Conservation (phyloP, 2,329 filamentous ascomycete genomes). For the Ophiostoma fasciatum region DNA sequence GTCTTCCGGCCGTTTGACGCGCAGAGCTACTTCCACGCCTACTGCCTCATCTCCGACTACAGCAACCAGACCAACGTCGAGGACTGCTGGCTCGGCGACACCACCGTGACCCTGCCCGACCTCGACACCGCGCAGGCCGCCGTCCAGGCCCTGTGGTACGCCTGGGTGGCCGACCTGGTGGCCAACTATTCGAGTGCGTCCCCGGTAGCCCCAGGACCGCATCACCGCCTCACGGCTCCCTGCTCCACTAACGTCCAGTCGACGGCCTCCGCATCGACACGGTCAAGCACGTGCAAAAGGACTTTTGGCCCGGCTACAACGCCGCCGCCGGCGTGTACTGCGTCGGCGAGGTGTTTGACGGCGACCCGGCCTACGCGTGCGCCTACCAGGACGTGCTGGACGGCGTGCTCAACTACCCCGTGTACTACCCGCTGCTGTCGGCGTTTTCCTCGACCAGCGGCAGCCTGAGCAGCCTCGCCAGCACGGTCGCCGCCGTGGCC, state of each 20-base stretch:
- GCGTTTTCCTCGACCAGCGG: slow-evolving; percentile 21
- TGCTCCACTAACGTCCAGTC: no score
- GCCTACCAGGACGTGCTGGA: slow-evolving; percentile 39
- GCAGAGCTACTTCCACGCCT: slow-evolving; percentile 42
- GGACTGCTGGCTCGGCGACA: slow-evolving; percentile 35
- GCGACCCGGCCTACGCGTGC: slow-evolving; percentile 33
- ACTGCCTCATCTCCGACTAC: slow-evolving; percentile 36
- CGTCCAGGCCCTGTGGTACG: slow-evolving; percentile 26
- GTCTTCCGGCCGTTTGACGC: slow-evolving; percentile 32
- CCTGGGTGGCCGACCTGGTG: slow-evolving; percentile 46
- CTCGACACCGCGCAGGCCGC: slow-evolving; percentile 36
- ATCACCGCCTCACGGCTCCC: no score
- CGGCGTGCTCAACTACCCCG: slow-evolving; percentile 43
- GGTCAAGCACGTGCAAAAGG: slow-evolving; percentile 44
- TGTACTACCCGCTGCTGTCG: slow-evolving; percentile 26
- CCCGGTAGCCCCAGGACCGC: no score
- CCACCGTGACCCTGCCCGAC: slow-evolving; percentile 45
- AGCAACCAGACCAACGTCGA: slow-evolving; percentile 34
- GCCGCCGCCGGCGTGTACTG: slow-evolving; percentile 41
- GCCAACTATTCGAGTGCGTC: slow-evolving; percentile 40
- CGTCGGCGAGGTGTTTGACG: slow-evolving; percentile 45
- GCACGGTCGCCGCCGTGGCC: slow-evolving; percentile 23
- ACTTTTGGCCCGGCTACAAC: slow-evolving; percentile 41
- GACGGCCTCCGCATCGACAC: slow-evolving; percentile 48
- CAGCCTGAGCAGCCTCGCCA: slow-evolving; percentile 23